phyloP scores from a whole-genome alignment of 2,329 filamentous ascomycete genomes.

The Neonectria punicea region DNA sequence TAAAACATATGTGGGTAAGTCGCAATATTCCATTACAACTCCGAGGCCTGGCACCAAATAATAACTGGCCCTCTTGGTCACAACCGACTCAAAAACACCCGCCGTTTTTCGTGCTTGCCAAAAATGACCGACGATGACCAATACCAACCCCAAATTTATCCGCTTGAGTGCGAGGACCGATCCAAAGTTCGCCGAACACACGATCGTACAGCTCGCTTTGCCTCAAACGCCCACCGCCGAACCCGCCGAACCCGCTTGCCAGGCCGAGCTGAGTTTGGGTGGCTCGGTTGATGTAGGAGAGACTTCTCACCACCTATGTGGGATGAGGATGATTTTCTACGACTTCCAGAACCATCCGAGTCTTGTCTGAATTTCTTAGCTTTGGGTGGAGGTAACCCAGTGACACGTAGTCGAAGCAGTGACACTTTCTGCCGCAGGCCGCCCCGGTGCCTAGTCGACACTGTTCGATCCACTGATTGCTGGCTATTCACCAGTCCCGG shows the following conservation, averaged over 20 bases:
- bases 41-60: neutral
- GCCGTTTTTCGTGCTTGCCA: neutral
- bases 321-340: conserved; percentile 13
- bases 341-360: conserved; percentile 11
- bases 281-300: conserved; percentile 4
- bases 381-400: conserved; percentile 23
- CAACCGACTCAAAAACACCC: neutral
- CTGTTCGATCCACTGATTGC: neutral
- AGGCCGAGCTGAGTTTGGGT: conserved; percentile 23
- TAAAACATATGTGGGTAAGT: conserved; percentile 14
- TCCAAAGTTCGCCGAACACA: conserved; percentile 48
- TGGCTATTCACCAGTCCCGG: conserved; percentile 5
- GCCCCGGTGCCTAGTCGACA: conserved; percentile 6
- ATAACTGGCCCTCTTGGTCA: neutral
- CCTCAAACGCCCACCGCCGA: conserved; percentile 49
- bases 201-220: conserved; percentile 46
- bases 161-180: conserved; percentile 40
- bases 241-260: conserved; percentile 43
- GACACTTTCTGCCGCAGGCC: conserved; percentile 46
- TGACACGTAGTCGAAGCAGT: conserved; percentile 42
- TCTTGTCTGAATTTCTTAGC: conserved; percentile 23
- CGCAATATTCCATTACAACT: conserved; percentile 14
- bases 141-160: conserved; percentile 18
- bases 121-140: conserved; percentile 5
- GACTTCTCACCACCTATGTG: conserved; percentile 12